Base-by-base conservation (phyloP, 2,329 filamentous ascomycete species). In the Penicillium sp. region DNA sequence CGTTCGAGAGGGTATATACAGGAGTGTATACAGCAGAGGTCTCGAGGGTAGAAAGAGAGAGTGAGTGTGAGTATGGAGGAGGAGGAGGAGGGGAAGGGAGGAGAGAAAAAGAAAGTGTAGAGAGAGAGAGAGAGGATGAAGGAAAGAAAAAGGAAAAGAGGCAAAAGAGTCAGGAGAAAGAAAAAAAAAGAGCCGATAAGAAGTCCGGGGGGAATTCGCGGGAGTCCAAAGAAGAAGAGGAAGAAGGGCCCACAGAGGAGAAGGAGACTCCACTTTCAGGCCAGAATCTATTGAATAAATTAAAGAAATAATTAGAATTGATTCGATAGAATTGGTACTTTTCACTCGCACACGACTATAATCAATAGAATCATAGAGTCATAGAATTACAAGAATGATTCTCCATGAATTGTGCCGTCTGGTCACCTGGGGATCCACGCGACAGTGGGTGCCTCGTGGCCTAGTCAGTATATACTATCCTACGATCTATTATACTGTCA, bases 121-220 rank as follows among this genome's bases (percentile, higher is more conserved):
- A 55, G n/a, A 35, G 13, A 57, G 44, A 53, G 28, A 47, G 53
- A 62, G 22, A 56, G 51, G 7, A 9, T 24, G 8, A 42, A 5
- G n/a, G n/a, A 44, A 26, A 17, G 9, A 12, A 45, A 12, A 45
- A 45, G 13, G 24, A 55, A 49, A 54, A 50, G 51, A 56, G 61
- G 49, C 33, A 64, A 37, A 38, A 26, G 33, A 37, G 30, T 53
- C n/a, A 26, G 37, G 24, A 15, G 30, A 24, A 19, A n/a, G n/a
- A 10, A 56, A 56, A 35, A 22, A 56, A 44, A 56, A 19, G 19
- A 19, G 19, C 28, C 28, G 49, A 66, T n/a, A 51, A 50, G 30
- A 65, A 68, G 63, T 64, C 57, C 58, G 67, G 68, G 65, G 70
- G 65, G 24, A 35, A 47, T 30, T 26, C 49, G 15, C 49, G n/a